Evolutionary conservation across 805 yeast genomes (phyloP).

Genomic region (Pichia ethanolica): DNA sequence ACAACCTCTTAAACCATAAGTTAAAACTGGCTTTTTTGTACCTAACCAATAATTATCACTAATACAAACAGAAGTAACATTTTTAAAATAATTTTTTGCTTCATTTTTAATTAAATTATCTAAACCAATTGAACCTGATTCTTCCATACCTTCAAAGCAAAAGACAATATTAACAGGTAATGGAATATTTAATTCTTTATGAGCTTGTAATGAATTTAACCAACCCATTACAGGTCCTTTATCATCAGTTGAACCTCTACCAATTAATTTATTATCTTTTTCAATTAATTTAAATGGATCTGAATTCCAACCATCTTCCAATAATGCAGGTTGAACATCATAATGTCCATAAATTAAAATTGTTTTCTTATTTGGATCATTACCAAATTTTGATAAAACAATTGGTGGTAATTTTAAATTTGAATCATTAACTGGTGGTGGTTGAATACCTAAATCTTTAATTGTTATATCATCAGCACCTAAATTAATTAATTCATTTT

Average conservation of each 20-base stretch:
- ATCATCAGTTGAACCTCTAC: conserved; percentile 96
- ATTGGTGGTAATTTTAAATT: conserved; percentile 83
- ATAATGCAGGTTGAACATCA: conserved; percentile 94
- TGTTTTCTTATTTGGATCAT: conserved; percentile 76
- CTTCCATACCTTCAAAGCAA: conserved; percentile 99
- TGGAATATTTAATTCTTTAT: conserved; percentile 72
- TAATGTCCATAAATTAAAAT: conserved; percentile 93
- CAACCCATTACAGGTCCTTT: conserved; percentile 98
- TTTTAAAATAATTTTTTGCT: conserved; percentile 72
- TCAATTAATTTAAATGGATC: conserved; percentile 81
- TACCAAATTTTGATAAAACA: conserved; percentile 83
- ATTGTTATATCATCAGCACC: conserved; percentile 81
- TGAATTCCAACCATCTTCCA: conserved; percentile 91
- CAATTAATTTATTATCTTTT: conserved; percentile 64
- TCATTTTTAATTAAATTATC: conserved; percentile 77
- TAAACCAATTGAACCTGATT: conserved; percentile 88
- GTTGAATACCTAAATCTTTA: conserved; percentile 81
- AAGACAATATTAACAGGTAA: conserved; percentile 88
- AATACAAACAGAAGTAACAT: conserved; percentile 90
- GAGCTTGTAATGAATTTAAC: conserved; percentile 91
- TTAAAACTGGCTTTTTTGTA: conserved; percentile 90
- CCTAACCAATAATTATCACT: conserved; percentile 99
- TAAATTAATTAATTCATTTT: conserved; percentile 54
- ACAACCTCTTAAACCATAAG: conserved; percentile 96
- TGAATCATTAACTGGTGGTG: conserved; percentile 73